phyloP scores from a whole-genome alignment of 805 yeast species.

The Candida koratica region DNA sequence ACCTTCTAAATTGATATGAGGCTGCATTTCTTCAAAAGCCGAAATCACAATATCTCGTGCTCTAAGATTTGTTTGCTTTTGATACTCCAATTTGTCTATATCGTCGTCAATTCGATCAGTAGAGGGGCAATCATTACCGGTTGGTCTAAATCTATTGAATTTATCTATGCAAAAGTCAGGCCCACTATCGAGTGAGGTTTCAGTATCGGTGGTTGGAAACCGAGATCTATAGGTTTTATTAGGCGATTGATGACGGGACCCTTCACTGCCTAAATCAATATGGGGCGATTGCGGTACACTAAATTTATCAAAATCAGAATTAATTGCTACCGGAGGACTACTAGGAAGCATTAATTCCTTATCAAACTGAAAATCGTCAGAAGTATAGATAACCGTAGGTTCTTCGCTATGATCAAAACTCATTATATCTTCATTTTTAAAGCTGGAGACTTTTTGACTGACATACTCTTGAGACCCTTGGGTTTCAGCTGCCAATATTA shows the following conservation, averaged over 20 bases:
- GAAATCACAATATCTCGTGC: conserved; percentile 43
- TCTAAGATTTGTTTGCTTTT: conserved; percentile 16
- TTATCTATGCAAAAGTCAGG: conserved; percentile 51
- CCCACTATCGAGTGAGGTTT: conserved; percentile 18
- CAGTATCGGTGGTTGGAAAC: too few species aligned
- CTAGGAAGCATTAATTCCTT: conserved; percentile 25
- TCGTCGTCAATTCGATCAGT: conserved; percentile 28
- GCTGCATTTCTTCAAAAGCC: conserved; percentile 45
- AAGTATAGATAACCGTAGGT: conserved; percentile 19
- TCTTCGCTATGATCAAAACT: conserved; percentile 14
- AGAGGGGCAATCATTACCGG: conserved; percentile 26
- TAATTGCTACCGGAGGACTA: conserved; percentile 36
- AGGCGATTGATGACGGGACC: conserved; percentile 2
- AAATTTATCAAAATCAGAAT: conserved; percentile 27
- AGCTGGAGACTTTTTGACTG: background rate
- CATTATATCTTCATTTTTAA: conserved; percentile 5
- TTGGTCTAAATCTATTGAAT: conserved; percentile 38
- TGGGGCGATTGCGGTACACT: conserved; percentile 16
- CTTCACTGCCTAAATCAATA: conserved; percentile 12
- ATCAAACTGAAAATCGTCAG: conserved; percentile 11
- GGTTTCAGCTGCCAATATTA: background rate
- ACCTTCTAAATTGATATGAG: conserved; percentile 46
- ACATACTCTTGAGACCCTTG: background rate
- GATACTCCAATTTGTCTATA: conserved; percentile 22
- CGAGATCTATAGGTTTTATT: background rate